These are phyloP conservation scores for Solanum chacoense DNA, from an alignment of 305 asterid genomes.

Conservation along the genomic window DNA sequence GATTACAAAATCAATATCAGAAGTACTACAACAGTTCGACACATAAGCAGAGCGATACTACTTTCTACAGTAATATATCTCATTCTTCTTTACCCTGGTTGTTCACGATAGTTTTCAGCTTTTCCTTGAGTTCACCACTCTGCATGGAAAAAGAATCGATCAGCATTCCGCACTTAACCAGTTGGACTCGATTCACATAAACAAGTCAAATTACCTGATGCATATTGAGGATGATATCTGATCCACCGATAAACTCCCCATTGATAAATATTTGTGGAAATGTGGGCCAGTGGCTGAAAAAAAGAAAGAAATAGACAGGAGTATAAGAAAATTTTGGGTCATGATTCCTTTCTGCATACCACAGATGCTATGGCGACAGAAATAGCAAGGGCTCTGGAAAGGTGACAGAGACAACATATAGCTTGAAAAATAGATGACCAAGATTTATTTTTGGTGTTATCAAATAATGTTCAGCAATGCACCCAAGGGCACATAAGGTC, in stretches of 20 bases:
- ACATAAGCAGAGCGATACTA: neutral
- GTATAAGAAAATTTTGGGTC: neutral
- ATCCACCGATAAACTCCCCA: slow-evolving; percentile 93
- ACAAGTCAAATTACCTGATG: slow-evolving; percentile 52
- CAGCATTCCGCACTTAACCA: neutral
- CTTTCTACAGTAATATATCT: neutral
- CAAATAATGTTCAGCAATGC: neutral
- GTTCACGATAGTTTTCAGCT: slow-evolving; percentile 30
- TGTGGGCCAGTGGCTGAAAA: slow-evolving; percentile 94
- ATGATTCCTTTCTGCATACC: neutral
- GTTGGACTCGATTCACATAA: neutral
- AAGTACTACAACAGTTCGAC: neutral
- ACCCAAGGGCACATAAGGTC: neutral
- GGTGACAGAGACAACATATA: neutral
- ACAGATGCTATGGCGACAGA: neutral
- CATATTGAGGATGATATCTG: slow-evolving; percentile 92
- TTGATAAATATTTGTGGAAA: slow-evolving; percentile 94
- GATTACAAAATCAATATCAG: neutral
- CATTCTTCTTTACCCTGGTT: slow-evolving; percentile 26
- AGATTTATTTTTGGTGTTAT: neutral
- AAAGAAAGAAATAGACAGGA: neutral
- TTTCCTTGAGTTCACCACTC: slow-evolving; percentile 72
- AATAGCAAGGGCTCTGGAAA: neutral
- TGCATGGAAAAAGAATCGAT: slow-evolving; percentile 18
- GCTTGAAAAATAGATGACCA: neutral